Conservation (phyloP, 2,329 filamentous ascomycete genomes). For the Polytolypa hystricis region DNA sequence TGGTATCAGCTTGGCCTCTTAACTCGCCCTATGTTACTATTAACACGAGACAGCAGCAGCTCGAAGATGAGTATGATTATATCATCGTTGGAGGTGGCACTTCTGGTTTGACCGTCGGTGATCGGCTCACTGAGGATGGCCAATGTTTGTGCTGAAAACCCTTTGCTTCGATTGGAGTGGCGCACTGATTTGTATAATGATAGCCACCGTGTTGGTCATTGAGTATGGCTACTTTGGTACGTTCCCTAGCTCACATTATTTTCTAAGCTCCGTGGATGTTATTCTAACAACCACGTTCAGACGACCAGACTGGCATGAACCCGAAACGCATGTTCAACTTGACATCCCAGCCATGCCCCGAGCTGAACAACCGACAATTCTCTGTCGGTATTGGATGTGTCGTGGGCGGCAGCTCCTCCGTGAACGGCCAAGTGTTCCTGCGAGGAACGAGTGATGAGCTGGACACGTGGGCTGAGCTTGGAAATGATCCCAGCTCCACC, state of each 20-base stretch:
- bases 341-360: slow-evolving; percentile 16
- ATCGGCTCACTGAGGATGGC: slow-evolving; percentile 3
- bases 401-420: slow-evolving; percentile 4
- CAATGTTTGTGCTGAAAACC: slow-evolving; percentile 1
- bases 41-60: background rate
- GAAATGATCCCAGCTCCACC: slow-evolving; percentile 25
- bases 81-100: slow-evolving; percentile 4
- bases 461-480: slow-evolving; percentile 34
- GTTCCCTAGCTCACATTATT: background rate
- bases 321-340: slow-evolving; percentile 18
- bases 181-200: background rate
- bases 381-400: slow-evolving; percentile 18
- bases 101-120: slow-evolving; percentile 2
- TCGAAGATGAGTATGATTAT: slow-evolving; percentile 3
- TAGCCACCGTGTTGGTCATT: slow-evolving; percentile 1
- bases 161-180: background rate
- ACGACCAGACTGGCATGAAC: slow-evolving; percentile 12
- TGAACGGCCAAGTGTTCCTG: slow-evolving; percentile 5
- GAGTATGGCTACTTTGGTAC: slow-evolving; percentile 3
- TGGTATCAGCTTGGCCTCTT: background rate
- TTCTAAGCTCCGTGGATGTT: background rate
- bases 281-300: slow-evolving; percentile 2
- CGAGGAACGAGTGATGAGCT: slow-evolving; percentile 35
- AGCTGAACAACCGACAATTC: slow-evolving; percentile 16
- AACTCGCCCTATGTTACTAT: background rate